Base-by-base conservation (phyloP, 257 asterid species). In the Buddleja alternifolia region DNA sequence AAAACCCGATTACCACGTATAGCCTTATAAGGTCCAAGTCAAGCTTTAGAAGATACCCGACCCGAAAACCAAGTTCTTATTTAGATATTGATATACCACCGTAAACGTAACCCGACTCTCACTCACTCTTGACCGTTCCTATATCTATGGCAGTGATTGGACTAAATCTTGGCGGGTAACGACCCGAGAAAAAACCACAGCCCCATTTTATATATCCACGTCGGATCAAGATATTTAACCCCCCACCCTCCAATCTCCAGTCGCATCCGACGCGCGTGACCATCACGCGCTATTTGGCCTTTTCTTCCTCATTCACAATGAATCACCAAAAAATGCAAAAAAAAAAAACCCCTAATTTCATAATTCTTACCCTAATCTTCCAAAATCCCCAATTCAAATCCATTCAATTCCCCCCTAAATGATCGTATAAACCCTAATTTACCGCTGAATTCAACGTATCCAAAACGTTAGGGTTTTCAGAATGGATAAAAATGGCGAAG, bases 401-500 rank as follows among this genome's bases (percentile, higher is more conserved):
- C 50, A 65, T 37, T 44, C 46, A 63, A 47, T 55, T 12, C 15
- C 46, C 60, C 20, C n/a, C 41, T 9, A 19, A 3, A 66, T 62
- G 69, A 47, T 15, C 53, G 53, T 55, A 4, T 4, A 17, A 67
- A 67, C 71, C 61, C 71, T 50, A 66, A 48, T 51, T 39, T 25
- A 7, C 56, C 53, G 3, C 36, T 51, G 42, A 67, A 51, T 46
- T 63, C 44, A 21, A 44, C 52, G 51, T 39, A 39, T 36, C 36
- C 55, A 71, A 72, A 65, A 15, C 60, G 21, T 45, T 59, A 71
- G 34, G 64, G 65, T 48, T 65, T 40, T 51, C 44, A 15, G 19
- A 59, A 90, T 90, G 95, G 88, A 74, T 60, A 60, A 75, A 45
- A 76, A 80, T 55, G 78, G 70, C 46, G 80, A 79, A 44, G 89